phyloP scores from a whole-genome alignment of 2,329 filamentous ascomycete species.

The Apiospora kogelbergensis region DNA sequence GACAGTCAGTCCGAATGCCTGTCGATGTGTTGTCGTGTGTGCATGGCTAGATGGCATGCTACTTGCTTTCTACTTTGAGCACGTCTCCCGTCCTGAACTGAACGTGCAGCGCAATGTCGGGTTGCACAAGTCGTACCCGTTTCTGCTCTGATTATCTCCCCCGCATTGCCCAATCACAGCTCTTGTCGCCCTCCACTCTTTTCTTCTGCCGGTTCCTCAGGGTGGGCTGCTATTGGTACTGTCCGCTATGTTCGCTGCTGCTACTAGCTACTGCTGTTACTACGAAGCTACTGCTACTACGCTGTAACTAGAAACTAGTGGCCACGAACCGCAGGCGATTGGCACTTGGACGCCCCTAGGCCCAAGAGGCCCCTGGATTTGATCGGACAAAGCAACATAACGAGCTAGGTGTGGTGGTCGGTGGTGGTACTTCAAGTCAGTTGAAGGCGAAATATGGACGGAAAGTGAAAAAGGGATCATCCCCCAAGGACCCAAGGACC shows the following conservation, averaged over 20 bases:
- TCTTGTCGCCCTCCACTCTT: background rate
- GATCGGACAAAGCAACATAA: conserved; percentile 6
- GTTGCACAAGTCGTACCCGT: conserved; percentile 1
- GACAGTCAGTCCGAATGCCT: too few species aligned
- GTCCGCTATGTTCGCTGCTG: background rate
- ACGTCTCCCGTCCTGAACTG: background rate
- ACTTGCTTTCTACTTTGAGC: background rate
- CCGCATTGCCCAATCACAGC: background rate
- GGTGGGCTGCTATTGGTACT: background rate
- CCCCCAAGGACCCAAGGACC: background rate
- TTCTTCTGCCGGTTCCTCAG: conserved; percentile 3
- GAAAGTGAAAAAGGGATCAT: conserved; percentile 6
- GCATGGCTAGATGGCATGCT: too few species aligned
- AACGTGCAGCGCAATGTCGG: background rate
- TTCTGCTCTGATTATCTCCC: background rate
- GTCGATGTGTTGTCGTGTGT: background rate
- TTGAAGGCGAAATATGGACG: background rate
- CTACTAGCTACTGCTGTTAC: background rate
- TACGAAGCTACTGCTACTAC: background rate
- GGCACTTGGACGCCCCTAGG: conserved; percentile 4
- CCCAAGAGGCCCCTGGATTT: conserved; percentile 1
- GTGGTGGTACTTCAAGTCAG: background rate
- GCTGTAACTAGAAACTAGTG: background rate
- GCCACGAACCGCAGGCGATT: background rate
- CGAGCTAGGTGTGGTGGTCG: background rate